Percentiles rank a stretch among this genome's conserved stretches.
Conservation (phyloP, 208 protist genomes). For the Leishmania martiniquensis region DNA sequence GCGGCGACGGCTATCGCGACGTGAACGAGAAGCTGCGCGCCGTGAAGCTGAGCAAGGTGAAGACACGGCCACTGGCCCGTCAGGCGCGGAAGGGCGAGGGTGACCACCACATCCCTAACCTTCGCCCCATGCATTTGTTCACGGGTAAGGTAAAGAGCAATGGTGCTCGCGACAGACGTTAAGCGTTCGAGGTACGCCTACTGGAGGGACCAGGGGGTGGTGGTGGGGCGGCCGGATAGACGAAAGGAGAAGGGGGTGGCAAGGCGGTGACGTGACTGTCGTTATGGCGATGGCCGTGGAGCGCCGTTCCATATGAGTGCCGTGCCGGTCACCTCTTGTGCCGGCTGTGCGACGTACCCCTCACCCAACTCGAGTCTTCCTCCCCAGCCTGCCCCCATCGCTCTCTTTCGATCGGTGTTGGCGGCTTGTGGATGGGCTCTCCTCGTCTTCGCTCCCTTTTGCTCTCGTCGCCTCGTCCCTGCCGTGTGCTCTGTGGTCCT, state of each 20-base stretch:
- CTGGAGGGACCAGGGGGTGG: too few species aligned
- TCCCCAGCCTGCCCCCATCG: neutral
- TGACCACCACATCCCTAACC: conserved; percentile 93
- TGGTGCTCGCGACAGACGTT: conserved; percentile 83
- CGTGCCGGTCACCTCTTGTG: neutral
- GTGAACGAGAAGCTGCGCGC: conserved; percentile 91
- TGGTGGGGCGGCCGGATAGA: too few species aligned
- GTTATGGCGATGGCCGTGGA: neutral
- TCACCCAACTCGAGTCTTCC: neutral
- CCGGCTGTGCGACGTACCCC: neutral
- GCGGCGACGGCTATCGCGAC: conserved; percentile 86
- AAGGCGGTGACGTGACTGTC: neutral
- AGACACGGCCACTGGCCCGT: conserved; percentile 63
- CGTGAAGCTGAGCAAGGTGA: conserved; percentile 89
- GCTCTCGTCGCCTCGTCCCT: neutral
- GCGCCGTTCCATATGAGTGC: neutral
- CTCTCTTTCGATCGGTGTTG: too few species aligned
- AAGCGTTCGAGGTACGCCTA: conserved; percentile 22
- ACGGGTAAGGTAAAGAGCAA: conserved; percentile 97
- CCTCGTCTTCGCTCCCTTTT: neutral
- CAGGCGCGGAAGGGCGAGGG: conserved; percentile 93
- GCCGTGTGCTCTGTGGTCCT: neutral
- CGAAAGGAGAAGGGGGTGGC: neutral
- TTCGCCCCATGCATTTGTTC: conserved; percentile 98
- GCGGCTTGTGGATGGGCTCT: neutral